Base-by-base conservation (phyloP, 2,329 filamentous ascomycete genomes). In the Metarhizium sp. region DNA sequence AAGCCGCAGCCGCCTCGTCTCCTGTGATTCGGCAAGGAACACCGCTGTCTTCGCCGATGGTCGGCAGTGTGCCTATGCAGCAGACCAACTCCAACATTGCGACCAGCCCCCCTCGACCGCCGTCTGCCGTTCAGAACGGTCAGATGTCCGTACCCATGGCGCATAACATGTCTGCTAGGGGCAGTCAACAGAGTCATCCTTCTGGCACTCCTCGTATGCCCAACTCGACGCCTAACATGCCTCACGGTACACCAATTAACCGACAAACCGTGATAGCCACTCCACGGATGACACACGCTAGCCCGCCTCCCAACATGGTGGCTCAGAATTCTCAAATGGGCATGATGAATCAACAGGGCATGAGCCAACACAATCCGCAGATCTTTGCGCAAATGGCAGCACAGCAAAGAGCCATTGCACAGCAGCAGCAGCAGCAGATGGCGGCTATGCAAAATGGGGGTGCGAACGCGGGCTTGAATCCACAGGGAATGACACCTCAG, bases 81-180 rank as follows among this genome's bases (percentile, higher is more conserved):
- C 77, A 78, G 40, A 83, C 82, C 32, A 82, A 79, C 51, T 87
- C 86, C 1, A 85, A 78, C 61, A 85, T 88, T 76, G 84, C 83
- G 20, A 82, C 76, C 52, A 89, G 85, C 63, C 86, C 86, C 30
- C 75, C 83, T 18, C 76, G 86, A 48, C 84, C 86, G 16, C 73
- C 84, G 0, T 88, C 86, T 16, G 83, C 84, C 5, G 81, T 83
- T 3, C 84, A 85, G 58, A 80, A 77, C 53, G 78, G 71, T 2
- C 74, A 78, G 0, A 83, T 84, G 75, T 74, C 76, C 6, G 81
- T 76, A 0, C 78, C 82, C 4, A 83, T 84, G 77, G 71, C 81
- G 0, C 78, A 81, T 61, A 79, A 75, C 60, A 86, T 86, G 82
- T 83, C 80, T 54, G 75, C 80, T 20, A 78, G 82, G 58, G 80